These are phyloP conservation scores for Xenoacremonium recifei DNA, from an alignment of 2,329 filamentous ascomycete genomes.

Conservation along the genomic window DNA sequence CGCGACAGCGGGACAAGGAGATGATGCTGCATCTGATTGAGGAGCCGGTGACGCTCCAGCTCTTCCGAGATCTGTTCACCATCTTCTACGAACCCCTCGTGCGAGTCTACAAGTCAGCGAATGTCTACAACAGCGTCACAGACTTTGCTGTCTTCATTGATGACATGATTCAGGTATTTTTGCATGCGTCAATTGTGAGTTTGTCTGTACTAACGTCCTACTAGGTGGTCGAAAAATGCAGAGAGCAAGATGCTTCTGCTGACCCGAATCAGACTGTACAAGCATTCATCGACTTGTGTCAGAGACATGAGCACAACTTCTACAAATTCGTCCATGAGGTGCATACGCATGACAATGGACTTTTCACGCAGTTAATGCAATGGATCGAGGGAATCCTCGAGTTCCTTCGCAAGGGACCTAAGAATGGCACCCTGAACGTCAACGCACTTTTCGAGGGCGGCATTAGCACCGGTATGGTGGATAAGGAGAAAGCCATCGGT, in stretches of 20 bases:
- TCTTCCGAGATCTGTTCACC: slow-evolving; percentile 94
- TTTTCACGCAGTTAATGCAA: slow-evolving; percentile 94
- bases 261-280: slow-evolving; percentile 99
- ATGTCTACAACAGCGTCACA: slow-evolving; percentile 95
- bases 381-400: slow-evolving; percentile 96
- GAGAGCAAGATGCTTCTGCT: slow-evolving; percentile 78
- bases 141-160: slow-evolving; percentile 93
- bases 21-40: slow-evolving; percentile 98
- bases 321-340: slow-evolving; percentile 99
- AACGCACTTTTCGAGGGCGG: slow-evolving; percentile 88
- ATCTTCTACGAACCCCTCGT: slow-evolving; percentile 99
- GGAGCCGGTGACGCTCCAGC: slow-evolving; percentile 93
- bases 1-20: slow-evolving; percentile 86
- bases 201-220: slow-evolving; percentile 10
- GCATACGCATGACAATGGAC: slow-evolving; percentile 91
- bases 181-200: not conserved
- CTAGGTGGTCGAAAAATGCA: slow-evolving; percentile 62
- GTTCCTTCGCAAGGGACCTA: slow-evolving; percentile 84
- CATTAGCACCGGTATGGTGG: slow-evolving; percentile 62
- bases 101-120: slow-evolving; percentile 96
- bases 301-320: slow-evolving; percentile 92
- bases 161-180: slow-evolving; percentile 76
- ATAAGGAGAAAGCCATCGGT: slow-evolving; percentile 68
- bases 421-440: slow-evolving; percentile 85
- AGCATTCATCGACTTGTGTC: slow-evolving; percentile 94